Percentiles rank a stretch among this genome's conserved stretches.
phyloP scores from a whole-genome alignment of 306 rosid genomes.

The Mucuna pruriens region DNA sequence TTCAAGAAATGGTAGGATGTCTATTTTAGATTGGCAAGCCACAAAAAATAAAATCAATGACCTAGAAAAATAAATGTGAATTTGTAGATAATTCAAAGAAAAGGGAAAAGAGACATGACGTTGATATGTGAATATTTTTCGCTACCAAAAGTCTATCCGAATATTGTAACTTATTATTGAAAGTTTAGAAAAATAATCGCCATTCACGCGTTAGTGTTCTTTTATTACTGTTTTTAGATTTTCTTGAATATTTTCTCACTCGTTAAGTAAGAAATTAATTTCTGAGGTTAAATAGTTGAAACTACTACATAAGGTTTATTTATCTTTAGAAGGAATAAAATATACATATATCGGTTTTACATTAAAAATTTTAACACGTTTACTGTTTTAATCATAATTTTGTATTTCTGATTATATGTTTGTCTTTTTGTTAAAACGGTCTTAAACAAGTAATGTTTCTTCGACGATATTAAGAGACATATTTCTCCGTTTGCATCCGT shows the following conservation, averaged over 20 bases:
- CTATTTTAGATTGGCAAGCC: background rate
- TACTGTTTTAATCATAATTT: background rate
- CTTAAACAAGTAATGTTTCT: background rate
- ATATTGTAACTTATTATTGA: background rate
- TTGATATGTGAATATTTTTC: background rate
- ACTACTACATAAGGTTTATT: background rate
- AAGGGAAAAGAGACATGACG: background rate
- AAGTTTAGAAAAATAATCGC: background rate
- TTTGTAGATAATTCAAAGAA: background rate
- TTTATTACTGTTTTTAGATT: background rate
- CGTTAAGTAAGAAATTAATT: background rate
- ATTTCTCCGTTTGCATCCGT: background rate
- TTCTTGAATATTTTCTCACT: background rate
- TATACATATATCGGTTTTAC: background rate
- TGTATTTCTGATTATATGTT: background rate
- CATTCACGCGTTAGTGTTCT: background rate
- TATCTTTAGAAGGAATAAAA: background rate
- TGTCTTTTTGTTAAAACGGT: background rate
- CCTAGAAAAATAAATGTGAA: background rate
- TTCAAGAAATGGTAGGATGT: constrained; percentile 32
- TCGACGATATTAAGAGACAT: background rate
- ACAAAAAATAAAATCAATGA: background rate
- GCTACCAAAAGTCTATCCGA: background rate
- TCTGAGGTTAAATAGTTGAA: background rate
- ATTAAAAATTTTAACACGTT: background rate